Base-by-base conservation (phyloP, 108 stramenopile species). In the Epithemia pelagica region DNA sequence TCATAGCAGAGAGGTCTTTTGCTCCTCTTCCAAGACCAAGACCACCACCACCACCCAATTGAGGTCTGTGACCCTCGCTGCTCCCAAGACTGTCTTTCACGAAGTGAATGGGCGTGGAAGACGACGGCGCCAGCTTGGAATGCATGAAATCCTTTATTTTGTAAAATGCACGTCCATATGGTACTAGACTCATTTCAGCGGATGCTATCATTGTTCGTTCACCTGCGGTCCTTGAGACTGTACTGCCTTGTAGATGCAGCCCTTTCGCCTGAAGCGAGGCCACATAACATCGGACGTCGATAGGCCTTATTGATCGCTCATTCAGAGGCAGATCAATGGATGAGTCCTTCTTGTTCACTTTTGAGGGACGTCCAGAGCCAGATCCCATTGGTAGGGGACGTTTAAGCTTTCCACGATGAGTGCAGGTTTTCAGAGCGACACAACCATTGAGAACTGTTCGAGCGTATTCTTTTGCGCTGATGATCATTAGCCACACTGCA, bases 401-500 rank as follows among this genome's bases (percentile, higher is more conserved):
- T 15, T 46, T 46, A 5, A 46, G 15, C 37, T 65, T 29, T 22
- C 54, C 62, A 3, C 24, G 18, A 32, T 57, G 30, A 51, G 54
- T 27, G 26, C 56, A 23, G 3, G 30, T 65, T 8, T 31, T 33
- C 5, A 33, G 37, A 23, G 62, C 46, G 19, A 63, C 32, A 22
- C 24, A 25, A 10, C 31, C 31, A 23, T 25, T 1, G n/a, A 63
- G 31, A 23, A 63, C 21, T 23, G 30, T 24, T 20, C 26, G 68
- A n/a, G 82, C 52, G 61, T 86, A 72, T 46, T 91, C 85, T 29
- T 79, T 82, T 29, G 81, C 78, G 22, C 85, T 85, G 29, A 85
- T 73, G 32, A 81, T 65, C 63, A 87, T 30, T 29, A 91, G 67
- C 86, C 90, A 91, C 8, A 85, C 65, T 1, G 90, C 87, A 66